These are phyloP conservation scores for Phytophthora tentaculata DNA, from an alignment of 352 stramenopile genomes.

Conservation along the genomic window DNA sequence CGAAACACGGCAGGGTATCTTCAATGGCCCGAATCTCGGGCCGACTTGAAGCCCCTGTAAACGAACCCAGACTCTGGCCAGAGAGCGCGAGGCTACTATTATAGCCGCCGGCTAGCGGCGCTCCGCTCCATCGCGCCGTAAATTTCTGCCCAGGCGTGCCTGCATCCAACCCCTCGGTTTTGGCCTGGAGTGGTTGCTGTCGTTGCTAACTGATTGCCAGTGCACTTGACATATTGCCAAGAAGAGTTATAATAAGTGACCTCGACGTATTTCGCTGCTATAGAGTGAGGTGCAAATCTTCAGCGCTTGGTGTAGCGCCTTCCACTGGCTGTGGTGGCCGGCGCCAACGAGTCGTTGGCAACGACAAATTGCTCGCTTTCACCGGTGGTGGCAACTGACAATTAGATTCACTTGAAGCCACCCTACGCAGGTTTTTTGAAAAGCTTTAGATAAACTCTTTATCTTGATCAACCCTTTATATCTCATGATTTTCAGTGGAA, in stretches of 20 bases:
- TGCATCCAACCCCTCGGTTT: too few species aligned
- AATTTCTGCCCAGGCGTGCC: constrained; percentile 11
- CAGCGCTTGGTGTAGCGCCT: not conserved
- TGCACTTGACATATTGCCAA: not conserved
- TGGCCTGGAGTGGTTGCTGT: not conserved
- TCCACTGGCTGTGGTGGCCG: constrained; percentile 3
- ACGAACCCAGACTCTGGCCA: constrained; percentile 17
- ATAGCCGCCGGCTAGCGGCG: too few species aligned
- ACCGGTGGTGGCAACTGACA: constrained; percentile 10
- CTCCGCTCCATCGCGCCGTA: constrained; percentile 14
- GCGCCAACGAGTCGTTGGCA: not conserved
- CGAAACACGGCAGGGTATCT: constrained; percentile 31
- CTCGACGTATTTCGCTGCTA: constrained; percentile 31
- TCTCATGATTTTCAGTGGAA: too few species aligned
- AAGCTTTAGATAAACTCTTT: not conserved
- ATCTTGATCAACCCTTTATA: too few species aligned
- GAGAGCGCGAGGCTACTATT: too few species aligned
- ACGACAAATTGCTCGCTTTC: not conserved
- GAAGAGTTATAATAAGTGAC: too few species aligned
- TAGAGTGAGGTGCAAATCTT: constrained; percentile 25
- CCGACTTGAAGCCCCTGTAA: constrained; percentile 26
- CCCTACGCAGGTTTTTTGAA: too few species aligned
- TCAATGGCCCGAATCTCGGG: constrained; percentile 11
- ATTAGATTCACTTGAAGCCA: constrained; percentile 9
- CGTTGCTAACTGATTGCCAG: not conserved